Conservation (phyloP, 148 eudicot species). For the Camellia sinensis region DNA sequence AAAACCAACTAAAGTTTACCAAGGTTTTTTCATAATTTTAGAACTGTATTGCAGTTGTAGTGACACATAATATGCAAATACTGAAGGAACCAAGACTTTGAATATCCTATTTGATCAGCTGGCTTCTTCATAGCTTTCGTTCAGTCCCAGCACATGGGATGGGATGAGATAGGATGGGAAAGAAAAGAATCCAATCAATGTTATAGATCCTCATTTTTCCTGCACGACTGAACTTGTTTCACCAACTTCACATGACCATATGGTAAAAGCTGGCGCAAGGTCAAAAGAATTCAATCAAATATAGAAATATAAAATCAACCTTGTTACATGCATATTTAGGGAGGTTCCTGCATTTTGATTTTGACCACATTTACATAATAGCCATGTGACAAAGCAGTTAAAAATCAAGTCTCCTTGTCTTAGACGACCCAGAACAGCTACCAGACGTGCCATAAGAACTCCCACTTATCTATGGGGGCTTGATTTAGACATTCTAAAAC, state of each 20-base stretch:
- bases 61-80: background rate
- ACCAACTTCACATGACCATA: background rate
- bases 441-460: conserved; percentile 73
- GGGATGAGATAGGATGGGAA: too few species aligned
- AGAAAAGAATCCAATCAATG: background rate
- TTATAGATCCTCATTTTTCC: background rate
- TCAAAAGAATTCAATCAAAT: background rate
- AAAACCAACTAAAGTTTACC: background rate
- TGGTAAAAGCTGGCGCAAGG: background rate
- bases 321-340: background rate
- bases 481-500: conserved; percentile 88
- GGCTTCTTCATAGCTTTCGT: too few species aligned
- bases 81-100: background rate
- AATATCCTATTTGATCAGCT: background rate
- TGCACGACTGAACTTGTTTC: background rate
- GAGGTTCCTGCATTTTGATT: background rate
- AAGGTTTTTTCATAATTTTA: background rate
- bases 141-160: background rate
- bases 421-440: conserved; percentile 70
- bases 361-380: background rate
- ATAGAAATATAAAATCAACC: background rate
- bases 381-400: conserved; percentile 16
- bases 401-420: conserved; percentile 63
- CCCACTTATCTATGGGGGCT: conserved; percentile 93
- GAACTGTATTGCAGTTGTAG: too few species aligned